These are phyloP conservation scores for Fusarium concolor DNA, from an alignment of 2,329 filamentous ascomycete species.

Conservation along the genomic window DNA sequence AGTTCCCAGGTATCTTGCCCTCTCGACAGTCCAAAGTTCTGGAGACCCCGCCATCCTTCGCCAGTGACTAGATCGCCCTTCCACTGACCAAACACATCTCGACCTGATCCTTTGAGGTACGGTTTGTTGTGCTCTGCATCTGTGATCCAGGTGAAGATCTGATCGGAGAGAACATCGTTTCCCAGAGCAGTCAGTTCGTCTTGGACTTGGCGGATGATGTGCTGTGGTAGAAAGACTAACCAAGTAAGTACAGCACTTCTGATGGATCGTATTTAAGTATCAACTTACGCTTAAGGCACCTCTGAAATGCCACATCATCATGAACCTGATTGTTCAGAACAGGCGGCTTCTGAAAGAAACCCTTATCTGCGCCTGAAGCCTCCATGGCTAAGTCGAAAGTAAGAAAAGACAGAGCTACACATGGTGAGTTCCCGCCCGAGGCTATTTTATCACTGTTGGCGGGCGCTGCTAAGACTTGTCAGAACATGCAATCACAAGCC, in stretches of 20 bases:
- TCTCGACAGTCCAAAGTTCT: slow-evolving; percentile 67
- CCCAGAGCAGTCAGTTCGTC: slow-evolving; percentile 62
- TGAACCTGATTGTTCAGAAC: slow-evolving; percentile 67
- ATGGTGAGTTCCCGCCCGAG: slow-evolving; percentile 1
- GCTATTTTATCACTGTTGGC: slow-evolving; percentile 2
- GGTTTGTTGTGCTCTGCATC: slow-evolving; percentile 75
- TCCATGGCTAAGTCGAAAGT: slow-evolving; percentile 51
- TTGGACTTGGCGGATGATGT: slow-evolving; percentile 54
- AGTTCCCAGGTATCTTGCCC: slow-evolving; percentile 53
- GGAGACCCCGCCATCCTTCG: slow-evolving; percentile 74
- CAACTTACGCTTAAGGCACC: slow-evolving; percentile 63
- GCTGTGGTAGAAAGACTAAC: slow-evolving; percentile 62
- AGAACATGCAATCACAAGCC: slow-evolving; percentile 34
- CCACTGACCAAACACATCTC: slow-evolving; percentile 71
- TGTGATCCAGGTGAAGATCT: slow-evolving; percentile 67
- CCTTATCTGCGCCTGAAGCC: slow-evolving; percentile 58
- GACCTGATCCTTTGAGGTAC: slow-evolving; percentile 65
- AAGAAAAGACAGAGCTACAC: background rate
- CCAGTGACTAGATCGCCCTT: slow-evolving; percentile 70
- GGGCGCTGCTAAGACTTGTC: background rate
- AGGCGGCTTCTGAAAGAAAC: slow-evolving; percentile 68
- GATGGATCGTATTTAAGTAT: background rate
- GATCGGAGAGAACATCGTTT: slow-evolving; percentile 63
- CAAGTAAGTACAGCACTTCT: slow-evolving; percentile 4
- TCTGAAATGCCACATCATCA: slow-evolving; percentile 64